These are phyloP conservation scores for Euphrasia confusa DNA, from an alignment of 257 asterid species.

Conservation along the genomic window DNA sequence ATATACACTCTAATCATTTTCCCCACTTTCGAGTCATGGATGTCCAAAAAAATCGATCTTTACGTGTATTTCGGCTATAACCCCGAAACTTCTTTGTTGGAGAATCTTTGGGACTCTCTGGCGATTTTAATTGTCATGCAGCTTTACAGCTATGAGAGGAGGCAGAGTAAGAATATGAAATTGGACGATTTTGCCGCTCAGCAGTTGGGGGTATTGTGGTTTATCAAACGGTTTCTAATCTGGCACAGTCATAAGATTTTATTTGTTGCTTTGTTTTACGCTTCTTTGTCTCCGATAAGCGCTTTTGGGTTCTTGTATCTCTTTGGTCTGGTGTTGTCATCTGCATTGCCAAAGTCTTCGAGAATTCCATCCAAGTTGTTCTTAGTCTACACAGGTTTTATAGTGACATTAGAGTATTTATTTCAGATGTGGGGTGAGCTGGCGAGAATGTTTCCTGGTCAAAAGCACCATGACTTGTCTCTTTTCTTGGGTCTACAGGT, in stretches of 20 bases:
- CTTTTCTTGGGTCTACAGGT: constrained; percentile 72
- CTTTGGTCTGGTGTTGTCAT: constrained; percentile 69
- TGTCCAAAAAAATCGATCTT: constrained; percentile 68
- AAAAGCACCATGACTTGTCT: constrained; percentile 61
- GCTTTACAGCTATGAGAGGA: constrained; percentile 96
- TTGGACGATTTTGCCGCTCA: constrained; percentile 50
- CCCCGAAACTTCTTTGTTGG: constrained; percentile 57
- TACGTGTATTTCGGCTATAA: constrained; percentile 63
- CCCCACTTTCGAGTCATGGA: constrained; percentile 77
- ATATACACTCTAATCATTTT: constrained; percentile 69
- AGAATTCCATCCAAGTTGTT: constrained; percentile 75
- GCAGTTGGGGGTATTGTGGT: constrained; percentile 74
- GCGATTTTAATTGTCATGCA: constrained; percentile 94
- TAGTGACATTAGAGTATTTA: constrained; percentile 72
- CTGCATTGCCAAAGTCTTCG: constrained; percentile 74
- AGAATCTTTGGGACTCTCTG: constrained; percentile 84
- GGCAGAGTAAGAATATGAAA: constrained; percentile 69
- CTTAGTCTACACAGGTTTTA: constrained; percentile 73
- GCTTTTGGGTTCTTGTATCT: constrained; percentile 79
- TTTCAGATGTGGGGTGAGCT: constrained; percentile 92
- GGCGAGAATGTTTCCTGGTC: constrained; percentile 94
- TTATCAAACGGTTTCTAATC: constrained; percentile 65
- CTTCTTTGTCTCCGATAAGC: constrained; percentile 85
- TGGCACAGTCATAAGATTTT: constrained; percentile 95
- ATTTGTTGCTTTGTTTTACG: constrained; percentile 72